These are phyloP conservation scores for Vanrija sp. DNA, from an alignment of 1,284 basidiomycete species.

Conservation along the genomic window DNA sequence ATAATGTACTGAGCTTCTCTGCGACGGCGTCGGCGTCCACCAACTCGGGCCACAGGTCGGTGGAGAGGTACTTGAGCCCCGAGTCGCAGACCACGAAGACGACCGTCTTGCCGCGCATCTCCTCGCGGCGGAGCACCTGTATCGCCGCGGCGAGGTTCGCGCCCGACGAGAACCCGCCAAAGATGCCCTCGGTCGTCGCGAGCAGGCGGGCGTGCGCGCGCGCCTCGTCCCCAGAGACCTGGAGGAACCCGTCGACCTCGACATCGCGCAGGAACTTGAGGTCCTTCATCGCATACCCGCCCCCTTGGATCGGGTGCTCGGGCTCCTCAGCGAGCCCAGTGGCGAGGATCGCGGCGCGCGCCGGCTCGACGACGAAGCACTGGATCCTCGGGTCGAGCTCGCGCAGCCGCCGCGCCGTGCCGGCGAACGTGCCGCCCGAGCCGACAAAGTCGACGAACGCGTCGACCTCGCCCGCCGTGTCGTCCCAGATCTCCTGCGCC, in stretches of 20 bases:
- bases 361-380: conserved; percentile 2
- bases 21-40: conserved; percentile 36
- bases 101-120: conserved; percentile 2
- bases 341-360: neutral
- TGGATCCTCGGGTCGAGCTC: neutral
- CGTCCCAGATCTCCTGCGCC: neutral
- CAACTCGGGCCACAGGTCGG: conserved; percentile 1
- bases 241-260: neutral
- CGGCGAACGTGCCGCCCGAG: conserved; percentile 1
- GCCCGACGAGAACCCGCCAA: conserved; percentile 1
- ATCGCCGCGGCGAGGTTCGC: conserved; percentile 1
- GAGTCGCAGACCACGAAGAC: conserved; percentile 1
- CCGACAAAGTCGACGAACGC: conserved; percentile 1
- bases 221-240: conserved; percentile 1
- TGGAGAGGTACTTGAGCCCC: conserved; percentile 2
- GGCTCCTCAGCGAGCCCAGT: neutral
- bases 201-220: neutral
- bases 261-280: neutral
- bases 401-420: neutral
- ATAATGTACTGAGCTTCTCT: conserved; percentile 21
- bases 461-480: neutral
- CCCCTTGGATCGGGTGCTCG: conserved; percentile 2
- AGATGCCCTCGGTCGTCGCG: neutral
- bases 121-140: neutral
- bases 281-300: conserved; percentile 2